Evolutionary conservation across 306 rosid genomes (phyloP).

Genomic region (Ormosia emarginata): DNA sequence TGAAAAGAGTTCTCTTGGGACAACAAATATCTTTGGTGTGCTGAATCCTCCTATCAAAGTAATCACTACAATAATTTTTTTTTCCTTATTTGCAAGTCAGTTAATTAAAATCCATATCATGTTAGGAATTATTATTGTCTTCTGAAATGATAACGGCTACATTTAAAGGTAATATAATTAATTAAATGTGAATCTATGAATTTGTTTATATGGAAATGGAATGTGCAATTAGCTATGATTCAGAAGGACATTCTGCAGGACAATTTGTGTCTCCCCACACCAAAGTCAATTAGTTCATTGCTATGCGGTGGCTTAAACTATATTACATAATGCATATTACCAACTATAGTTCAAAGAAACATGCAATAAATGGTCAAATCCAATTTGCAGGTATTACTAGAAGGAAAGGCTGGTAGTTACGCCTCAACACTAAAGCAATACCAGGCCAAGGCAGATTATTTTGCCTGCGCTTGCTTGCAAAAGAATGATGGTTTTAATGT

Average conservation of each 20-base stretch:
- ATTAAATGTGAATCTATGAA: background rate
- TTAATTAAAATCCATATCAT: background rate
- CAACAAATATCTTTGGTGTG: constrained; percentile 82
- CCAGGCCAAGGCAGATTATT: constrained; percentile 85
- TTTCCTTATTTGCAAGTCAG: background rate
- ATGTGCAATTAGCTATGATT: background rate
- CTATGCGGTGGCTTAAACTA: background rate
- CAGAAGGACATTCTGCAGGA: background rate
- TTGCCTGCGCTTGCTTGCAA: constrained; percentile 73
- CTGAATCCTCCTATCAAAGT: constrained; percentile 86
- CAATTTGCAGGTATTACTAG: constrained; percentile 55
- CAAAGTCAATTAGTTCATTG: background rate
- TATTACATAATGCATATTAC: background rate
- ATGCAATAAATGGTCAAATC: background rate
- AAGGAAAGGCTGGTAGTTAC: constrained; percentile 62
- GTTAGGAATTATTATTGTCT: background rate
- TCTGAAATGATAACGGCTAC: background rate
- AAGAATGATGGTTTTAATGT: constrained; percentile 84
- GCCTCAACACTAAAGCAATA: constrained; percentile 63
- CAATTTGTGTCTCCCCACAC: background rate
- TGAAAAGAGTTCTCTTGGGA: constrained; percentile 91
- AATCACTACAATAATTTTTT: background rate
- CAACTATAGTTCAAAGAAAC: background rate
- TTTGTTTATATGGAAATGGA: background rate
- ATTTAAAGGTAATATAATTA: background rate